A percentile compares a stretch with the other conserved stretches of the same genome.
Evolutionary conservation across 164 flowering plant genomes (phyloP).

Genomic region (Piper longum): DNA sequence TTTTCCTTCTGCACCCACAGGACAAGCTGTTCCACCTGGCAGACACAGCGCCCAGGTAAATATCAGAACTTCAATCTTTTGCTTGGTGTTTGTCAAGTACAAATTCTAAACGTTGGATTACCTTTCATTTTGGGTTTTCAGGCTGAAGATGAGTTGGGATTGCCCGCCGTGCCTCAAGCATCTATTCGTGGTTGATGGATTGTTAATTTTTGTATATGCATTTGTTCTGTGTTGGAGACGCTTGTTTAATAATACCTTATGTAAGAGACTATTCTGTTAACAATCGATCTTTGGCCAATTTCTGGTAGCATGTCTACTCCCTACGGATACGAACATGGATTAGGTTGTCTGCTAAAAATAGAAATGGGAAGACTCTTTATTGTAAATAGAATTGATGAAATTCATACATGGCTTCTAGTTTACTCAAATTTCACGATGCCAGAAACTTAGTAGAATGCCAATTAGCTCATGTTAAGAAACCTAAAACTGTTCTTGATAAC

Average conservation of each 20-base stretch:
- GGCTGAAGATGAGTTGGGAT: constrained; percentile 75
- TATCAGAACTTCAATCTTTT: neutral
- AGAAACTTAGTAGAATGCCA: too few species aligned
- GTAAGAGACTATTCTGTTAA: neutral
- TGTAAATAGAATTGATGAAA: too few species aligned
- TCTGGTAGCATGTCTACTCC: neutral
- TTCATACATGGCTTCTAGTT: too few species aligned
- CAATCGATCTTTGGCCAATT: neutral
- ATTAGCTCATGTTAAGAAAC: too few species aligned
- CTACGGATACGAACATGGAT: too few species aligned
- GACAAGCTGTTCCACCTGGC: constrained; percentile 44
- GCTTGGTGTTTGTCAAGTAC: neutral
- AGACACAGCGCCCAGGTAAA: constrained; percentile 58
- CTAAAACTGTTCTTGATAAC: too few species aligned
- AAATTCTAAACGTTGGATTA: neutral
- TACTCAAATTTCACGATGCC: too few species aligned
- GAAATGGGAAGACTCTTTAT: too few species aligned
- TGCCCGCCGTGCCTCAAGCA: constrained; percentile 77
- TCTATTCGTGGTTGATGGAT: constrained; percentile 49
- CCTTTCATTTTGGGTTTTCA: constrained; percentile 11
- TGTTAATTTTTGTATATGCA: neutral
- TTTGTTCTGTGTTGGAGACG: neutral
- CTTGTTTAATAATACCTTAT: neutral
- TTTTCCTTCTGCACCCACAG: constrained; percentile 82
- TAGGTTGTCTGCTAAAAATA: too few species aligned